Evolutionary conservation across 768 basidiomycete species (phyloP).

Genomic region (Auriscalpium vulgare): DNA sequence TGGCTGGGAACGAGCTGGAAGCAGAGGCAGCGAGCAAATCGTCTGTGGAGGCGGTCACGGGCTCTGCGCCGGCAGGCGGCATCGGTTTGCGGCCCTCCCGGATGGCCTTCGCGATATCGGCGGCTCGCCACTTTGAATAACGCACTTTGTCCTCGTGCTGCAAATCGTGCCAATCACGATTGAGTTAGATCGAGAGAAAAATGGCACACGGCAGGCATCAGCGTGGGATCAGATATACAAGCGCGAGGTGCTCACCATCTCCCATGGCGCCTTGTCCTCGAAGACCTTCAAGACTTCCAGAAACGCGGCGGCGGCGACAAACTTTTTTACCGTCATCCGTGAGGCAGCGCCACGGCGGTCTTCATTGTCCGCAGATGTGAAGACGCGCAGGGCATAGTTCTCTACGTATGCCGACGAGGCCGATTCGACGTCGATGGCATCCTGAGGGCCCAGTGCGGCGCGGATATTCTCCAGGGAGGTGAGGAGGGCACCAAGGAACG

Average conservation of each 20-base stretch:
- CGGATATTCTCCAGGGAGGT: conserved; percentile 78
- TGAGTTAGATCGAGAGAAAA: too few species aligned
- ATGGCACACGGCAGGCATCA: not conserved
- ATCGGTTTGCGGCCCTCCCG: conserved; percentile 83
- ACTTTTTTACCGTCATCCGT: conserved; percentile 89
- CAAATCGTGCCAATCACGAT: not conserved
- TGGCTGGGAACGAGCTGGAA: conserved; percentile 17
- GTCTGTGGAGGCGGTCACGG: conserved; percentile 22
- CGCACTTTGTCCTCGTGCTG: conserved; percentile 83
- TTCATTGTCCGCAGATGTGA: conserved; percentile 82
- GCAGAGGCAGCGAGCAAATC: conserved; percentile 13
- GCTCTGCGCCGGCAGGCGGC: conserved; percentile 63
- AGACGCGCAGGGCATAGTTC: conserved; percentile 91
- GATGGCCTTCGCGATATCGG: conserved; percentile 88
- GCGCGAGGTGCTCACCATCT: conserved; percentile 5
- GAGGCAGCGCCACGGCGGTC: conserved; percentile 73
- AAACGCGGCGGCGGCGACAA: conserved; percentile 91
- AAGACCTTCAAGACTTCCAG: conserved; percentile 83
- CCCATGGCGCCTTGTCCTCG: conserved; percentile 16
- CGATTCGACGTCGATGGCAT: conserved; percentile 75
- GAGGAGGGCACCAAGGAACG: conserved; percentile 67
- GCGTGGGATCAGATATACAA: not conserved
- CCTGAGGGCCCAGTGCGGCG: conserved; percentile 58
- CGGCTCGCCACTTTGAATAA: conserved; percentile 97
- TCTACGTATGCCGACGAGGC: conserved; percentile 87